Evolutionary conservation across 805 yeast species (phyloP).

Genomic region (Kazachstania martiniae): DNA sequence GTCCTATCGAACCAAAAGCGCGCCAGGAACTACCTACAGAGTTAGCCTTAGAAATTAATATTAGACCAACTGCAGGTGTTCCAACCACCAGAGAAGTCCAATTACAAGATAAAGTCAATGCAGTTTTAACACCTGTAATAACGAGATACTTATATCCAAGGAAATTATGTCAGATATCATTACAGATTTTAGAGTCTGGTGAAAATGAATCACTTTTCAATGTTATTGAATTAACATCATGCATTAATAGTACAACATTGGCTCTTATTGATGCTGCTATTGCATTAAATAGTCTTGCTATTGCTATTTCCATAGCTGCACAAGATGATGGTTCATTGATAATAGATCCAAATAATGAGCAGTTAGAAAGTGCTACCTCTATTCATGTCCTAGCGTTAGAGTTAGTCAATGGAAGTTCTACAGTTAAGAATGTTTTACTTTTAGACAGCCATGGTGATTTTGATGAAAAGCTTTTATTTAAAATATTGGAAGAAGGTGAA

Average conservation of each 20-base stretch:
- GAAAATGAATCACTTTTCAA: conserved; percentile 22
- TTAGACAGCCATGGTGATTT: conserved; percentile 69
- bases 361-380: conserved; percentile 38
- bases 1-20: conserved; percentile 78
- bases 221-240: conserved; percentile 49
- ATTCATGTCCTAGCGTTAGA: conserved; percentile 58
- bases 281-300: conserved; percentile 52
- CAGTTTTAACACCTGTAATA: conserved; percentile 50
- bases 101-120: conserved; percentile 58
- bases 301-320: conserved; percentile 42
- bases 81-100: conserved; percentile 66
- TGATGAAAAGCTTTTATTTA: conserved; percentile 41
- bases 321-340: conserved; percentile 23
- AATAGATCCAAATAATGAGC: conserved; percentile 36
- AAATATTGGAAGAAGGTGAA: conserved; percentile 43
- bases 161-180: conserved; percentile 58
- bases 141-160: conserved; percentile 63
- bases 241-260: conserved; percentile 60
- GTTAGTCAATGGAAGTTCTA: conserved; percentile 33
- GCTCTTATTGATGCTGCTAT: conserved; percentile 78
- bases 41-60: conserved; percentile 66
- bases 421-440: conserved; percentile 46
- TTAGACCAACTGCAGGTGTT: conserved; percentile 70
- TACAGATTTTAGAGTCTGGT: conserved; percentile 47
- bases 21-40: conserved; percentile 77